These are phyloP conservation scores for Dendrothele bispora DNA, from an alignment of 768 basidiomycete species.

Conservation along the genomic window DNA sequence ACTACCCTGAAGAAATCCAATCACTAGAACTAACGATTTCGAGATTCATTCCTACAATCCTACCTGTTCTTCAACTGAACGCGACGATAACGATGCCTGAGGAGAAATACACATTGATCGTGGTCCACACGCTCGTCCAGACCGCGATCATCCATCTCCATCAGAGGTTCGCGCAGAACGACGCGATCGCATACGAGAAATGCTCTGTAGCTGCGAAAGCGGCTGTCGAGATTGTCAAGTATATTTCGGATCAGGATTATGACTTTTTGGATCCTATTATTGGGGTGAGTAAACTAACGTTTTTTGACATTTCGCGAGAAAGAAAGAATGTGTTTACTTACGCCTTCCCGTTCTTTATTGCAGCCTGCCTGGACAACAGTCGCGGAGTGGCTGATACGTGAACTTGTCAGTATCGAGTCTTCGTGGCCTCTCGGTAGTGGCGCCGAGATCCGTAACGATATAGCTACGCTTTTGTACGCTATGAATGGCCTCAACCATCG, in stretches of 20 bases:
- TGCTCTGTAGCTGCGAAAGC: conserved; percentile 63
- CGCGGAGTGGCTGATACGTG: conserved; percentile 65
- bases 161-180: conserved; percentile 58
- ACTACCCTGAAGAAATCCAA: conserved; percentile 58
- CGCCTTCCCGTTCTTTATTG: conserved; percentile 7
- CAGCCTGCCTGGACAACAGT: conserved; percentile 75
- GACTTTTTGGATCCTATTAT: conserved; percentile 77
- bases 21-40: conserved; percentile 62
- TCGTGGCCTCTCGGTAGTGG: conserved; percentile 63
- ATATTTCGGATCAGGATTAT: conserved; percentile 63
- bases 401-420: conserved; percentile 61
- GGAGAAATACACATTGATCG: conserved; percentile 59
- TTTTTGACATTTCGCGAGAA: not conserved
- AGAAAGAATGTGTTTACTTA: conserved; percentile 3
- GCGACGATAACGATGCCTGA: conserved; percentile 44
- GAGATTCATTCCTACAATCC: conserved; percentile 61
- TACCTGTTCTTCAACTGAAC: conserved; percentile 66
- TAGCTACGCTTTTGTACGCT: conserved; percentile 59
- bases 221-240: conserved; percentile 59
- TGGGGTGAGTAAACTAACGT: conserved; percentile 49
- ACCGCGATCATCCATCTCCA: conserved; percentile 67
- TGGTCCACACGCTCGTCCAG: conserved; percentile 66
- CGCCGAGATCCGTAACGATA: conserved; percentile 61
- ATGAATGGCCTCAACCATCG: conserved; percentile 59
- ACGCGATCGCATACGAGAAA: conserved; percentile 63